Evolutionary conservation across 2,329 filamentous ascomycete genomes (phyloP).

Genomic region (Hortaea sp.): DNA sequence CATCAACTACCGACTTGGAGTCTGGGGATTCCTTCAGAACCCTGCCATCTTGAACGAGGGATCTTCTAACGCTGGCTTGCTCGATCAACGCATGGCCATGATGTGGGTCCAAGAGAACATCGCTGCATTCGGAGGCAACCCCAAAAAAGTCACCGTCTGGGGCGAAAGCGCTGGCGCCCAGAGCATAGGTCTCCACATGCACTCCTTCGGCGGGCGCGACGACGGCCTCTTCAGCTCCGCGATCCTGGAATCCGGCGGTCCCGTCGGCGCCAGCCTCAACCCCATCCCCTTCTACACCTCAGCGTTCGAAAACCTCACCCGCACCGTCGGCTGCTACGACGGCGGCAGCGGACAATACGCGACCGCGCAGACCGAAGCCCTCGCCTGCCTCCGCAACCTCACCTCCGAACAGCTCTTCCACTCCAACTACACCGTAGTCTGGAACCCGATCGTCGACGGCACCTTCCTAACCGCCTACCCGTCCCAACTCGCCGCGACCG

Average conservation of each 20-base stretch:
- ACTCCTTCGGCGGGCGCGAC: constrained; percentile 37
- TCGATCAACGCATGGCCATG: constrained; percentile 51
- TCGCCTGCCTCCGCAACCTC: constrained; percentile 1
- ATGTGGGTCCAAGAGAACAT: constrained; percentile 52
- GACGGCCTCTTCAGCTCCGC: constrained; percentile 39
- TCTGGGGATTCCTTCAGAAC: constrained; percentile 44
- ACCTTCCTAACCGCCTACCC: constrained; percentile 40
- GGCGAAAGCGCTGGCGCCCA: constrained; percentile 30
- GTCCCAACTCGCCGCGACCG: constrained; percentile 32
- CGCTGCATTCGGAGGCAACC: constrained; percentile 49
- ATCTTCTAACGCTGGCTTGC: constrained; percentile 51
- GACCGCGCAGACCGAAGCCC: neutral
- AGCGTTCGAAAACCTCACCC: constrained; percentile 1
- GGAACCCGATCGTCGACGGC: constrained; percentile 32
- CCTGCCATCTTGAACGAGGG: constrained; percentile 31
- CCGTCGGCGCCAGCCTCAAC: constrained; percentile 32
- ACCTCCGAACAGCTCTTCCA: constrained; percentile 1
- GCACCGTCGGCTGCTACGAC: constrained; percentile 1
- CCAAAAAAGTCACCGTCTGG: constrained; percentile 43
- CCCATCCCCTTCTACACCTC: neutral
- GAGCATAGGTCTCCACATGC: constrained; percentile 36
- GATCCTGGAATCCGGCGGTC: constrained; percentile 34
- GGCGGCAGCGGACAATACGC: neutral
- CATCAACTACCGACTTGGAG: constrained; percentile 54
- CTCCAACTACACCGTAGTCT: constrained; percentile 1